Conservation (phyloP, 148 eudicot species). For the Vaccinium corymbosum region DNA sequence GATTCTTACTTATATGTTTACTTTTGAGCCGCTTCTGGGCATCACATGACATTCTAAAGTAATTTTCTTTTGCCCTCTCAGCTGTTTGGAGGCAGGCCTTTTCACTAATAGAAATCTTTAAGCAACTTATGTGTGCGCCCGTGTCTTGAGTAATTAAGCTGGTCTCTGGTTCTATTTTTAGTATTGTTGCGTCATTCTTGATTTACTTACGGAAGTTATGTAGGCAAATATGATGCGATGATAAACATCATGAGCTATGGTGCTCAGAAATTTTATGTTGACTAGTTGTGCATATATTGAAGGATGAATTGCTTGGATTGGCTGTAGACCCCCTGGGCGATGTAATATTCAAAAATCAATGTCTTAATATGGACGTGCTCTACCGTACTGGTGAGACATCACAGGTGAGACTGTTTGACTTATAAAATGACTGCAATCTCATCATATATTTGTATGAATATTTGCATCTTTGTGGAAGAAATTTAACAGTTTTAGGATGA, state of each 20-base stretch:
- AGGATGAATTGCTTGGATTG: constrained; percentile 96
- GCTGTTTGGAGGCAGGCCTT: background rate
- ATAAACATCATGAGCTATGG: background rate
- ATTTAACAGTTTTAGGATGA: background rate
- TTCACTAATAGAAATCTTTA: background rate
- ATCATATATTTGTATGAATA: background rate
- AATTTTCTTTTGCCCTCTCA: background rate
- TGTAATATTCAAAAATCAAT: constrained; percentile 48
- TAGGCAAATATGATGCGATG: background rate
- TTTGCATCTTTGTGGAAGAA: background rate
- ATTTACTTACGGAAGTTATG: background rate
- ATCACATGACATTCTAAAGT: background rate
- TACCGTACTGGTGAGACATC: constrained; percentile 90
- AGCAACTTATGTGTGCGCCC: background rate
- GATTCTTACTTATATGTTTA: background rate
- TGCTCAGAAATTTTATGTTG: background rate
- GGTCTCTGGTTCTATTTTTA: background rate
- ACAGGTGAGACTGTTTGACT: constrained; percentile 40
- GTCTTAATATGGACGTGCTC: constrained; percentile 68
- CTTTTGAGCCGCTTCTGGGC: background rate
- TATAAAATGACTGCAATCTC: background rate
- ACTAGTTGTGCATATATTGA: constrained; percentile 15
- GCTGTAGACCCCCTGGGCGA: constrained; percentile 58
- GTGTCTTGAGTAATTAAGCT: background rate
- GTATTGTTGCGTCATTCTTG: background rate